Evolutionary conservation across 306 rosid genomes (phyloP).

Genomic region (Cicer arietinum): DNA sequence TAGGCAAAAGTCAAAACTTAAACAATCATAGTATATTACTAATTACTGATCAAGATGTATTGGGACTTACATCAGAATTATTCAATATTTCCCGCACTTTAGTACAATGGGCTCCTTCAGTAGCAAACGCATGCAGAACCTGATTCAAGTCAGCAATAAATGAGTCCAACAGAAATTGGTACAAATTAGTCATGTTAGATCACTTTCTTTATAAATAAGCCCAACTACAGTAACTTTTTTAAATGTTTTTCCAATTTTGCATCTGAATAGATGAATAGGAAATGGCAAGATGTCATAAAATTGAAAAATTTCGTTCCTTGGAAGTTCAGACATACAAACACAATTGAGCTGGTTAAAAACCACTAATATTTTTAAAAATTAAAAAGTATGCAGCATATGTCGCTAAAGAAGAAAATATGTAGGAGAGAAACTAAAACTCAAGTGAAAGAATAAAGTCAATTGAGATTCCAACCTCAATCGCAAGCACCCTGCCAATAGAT

Average conservation of each 20-base stretch:
- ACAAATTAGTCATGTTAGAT: conserved; percentile 5
- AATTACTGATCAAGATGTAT: neutral
- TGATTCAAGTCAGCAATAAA: conserved; percentile 49
- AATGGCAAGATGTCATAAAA: conserved; percentile 28
- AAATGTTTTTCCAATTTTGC: conserved; percentile 3
- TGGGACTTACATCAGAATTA: conserved; percentile 81
- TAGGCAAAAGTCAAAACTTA: conserved; percentile 10
- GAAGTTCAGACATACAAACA: conserved; percentile 11
- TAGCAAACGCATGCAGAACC: conserved; percentile 99
- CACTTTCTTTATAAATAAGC: conserved; percentile 6
- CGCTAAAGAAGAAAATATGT: conserved; percentile 29
- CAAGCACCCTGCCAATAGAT: conserved; percentile 97
- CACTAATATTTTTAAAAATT: neutral
- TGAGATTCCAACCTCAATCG: conserved; percentile 79
- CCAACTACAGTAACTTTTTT: neutral
- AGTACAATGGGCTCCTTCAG: conserved; percentile 97
- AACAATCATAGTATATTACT: neutral
- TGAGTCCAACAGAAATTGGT: conserved; percentile 17
- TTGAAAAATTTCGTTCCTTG: conserved; percentile 10
- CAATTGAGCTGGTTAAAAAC: conserved; percentile 20
- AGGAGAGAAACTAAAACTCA: neutral
- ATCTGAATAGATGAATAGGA: conserved; percentile 1
- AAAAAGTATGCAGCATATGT: conserved; percentile 11
- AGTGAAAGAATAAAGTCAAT: conserved; percentile 39
- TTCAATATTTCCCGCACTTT: conserved; percentile 91